Evolutionary conservation across 2,329 filamentous ascomycete species (phyloP).

Genomic region (Ophiostoma sp.): DNA sequence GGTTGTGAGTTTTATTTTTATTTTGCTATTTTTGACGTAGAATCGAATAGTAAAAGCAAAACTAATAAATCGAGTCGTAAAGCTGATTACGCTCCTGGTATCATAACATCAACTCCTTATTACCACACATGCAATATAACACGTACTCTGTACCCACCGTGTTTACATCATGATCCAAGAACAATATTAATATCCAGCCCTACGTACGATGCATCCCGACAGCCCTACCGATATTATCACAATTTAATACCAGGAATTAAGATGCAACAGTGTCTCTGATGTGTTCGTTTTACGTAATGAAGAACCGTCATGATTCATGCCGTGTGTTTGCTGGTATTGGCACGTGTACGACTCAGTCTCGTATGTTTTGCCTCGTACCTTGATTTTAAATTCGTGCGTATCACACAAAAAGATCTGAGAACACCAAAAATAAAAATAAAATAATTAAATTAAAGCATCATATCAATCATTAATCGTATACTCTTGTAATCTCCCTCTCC

Average conservation of each 20-base stretch:
- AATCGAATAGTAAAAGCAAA: too few relatives aligned
- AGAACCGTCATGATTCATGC: not conserved
- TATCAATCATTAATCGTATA: not conserved
- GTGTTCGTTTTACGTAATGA: conserved; percentile 1
- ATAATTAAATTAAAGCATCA: not conserved
- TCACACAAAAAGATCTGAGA: not conserved
- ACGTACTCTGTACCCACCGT: not conserved
- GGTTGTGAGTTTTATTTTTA: not conserved
- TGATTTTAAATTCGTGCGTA: not conserved
- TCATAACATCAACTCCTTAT: not conserved
- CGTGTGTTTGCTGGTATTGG: not conserved
- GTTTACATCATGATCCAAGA: conserved; percentile 3
- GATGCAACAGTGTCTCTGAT: not conserved
- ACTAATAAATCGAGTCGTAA: too few relatives aligned
- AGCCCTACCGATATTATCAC: not conserved
- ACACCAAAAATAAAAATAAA: not conserved
- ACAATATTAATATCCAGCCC: not conserved
- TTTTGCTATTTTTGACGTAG: not conserved
- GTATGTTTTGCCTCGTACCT: not conserved
- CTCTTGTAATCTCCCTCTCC: not conserved
- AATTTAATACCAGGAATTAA: not conserved
- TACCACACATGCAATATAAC: not conserved
- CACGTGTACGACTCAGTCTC: not conserved
- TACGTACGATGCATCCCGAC: not conserved
- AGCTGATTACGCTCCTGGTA: too few relatives aligned